Conservation (phyloP, 1,139 yeast species). For the Yamadazyma sp. region DNA sequence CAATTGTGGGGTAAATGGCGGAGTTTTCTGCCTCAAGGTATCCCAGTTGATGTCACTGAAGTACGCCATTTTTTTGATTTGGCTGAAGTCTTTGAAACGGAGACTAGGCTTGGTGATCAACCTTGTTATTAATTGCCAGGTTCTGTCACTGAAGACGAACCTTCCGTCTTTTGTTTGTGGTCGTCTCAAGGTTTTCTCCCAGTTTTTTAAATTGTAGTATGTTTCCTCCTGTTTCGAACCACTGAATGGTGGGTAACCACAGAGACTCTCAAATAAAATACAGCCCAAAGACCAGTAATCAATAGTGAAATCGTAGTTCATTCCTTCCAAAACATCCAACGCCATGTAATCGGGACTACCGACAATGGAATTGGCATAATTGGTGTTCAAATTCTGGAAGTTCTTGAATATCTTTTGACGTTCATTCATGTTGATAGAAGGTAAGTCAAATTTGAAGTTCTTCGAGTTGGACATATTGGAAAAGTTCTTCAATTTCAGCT, state of each 20-base stretch:
- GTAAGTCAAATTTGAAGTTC: conserved; percentile 61
- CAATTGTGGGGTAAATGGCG: conserved; percentile 96
- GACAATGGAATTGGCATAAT: conserved; percentile 82
- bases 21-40: conserved; percentile 62
- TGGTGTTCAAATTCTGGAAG: conserved; percentile 44
- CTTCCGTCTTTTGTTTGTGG: conserved; percentile 93
- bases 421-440: conserved; percentile 77
- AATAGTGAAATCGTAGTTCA: conserved; percentile 89
- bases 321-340: conserved; percentile 91
- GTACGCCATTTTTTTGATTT: conserved; percentile 76
- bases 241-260: conserved; percentile 96
- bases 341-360: conserved; percentile 99
- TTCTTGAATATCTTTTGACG: conserved; percentile 84
- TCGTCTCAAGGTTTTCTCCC: conserved; percentile 85
- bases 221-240: conserved; percentile 95
- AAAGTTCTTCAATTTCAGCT: conserved; percentile 77
- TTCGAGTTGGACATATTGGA: conserved; percentile 47
- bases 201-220: conserved; percentile 86
- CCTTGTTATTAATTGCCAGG: conserved; percentile 85
- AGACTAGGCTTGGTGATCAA: conserved; percentile 78
- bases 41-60: conserved; percentile 82
- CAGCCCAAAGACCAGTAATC: conserved; percentile 99
- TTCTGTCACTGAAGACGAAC: conserved; percentile 90
- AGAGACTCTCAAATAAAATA: conserved; percentile 85
- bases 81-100: conserved; percentile 76